A percentile compares a stretch with the other conserved stretches of the same genome.
These are phyloP conservation scores for Fragaria nilgerrensis DNA, from an alignment of 306 rosid genomes.

Conservation along the genomic window DNA sequence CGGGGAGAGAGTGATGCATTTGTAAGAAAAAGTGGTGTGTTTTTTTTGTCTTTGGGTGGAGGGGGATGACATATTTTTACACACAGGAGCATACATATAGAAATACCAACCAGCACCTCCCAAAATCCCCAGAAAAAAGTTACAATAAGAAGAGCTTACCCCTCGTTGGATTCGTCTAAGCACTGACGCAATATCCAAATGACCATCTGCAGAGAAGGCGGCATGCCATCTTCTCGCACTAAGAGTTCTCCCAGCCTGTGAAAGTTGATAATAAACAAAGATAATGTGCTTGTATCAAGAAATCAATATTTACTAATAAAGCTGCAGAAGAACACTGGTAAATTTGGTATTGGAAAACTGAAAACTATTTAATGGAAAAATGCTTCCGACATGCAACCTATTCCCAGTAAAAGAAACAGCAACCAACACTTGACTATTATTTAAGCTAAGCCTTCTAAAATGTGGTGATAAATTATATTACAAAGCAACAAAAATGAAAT, in stretches of 20 bases:
- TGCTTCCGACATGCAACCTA: not conserved
- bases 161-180: slow-evolving; percentile 87
- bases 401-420: not conserved
- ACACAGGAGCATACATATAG: not conserved
- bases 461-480: not conserved
- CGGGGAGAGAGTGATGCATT: not conserved
- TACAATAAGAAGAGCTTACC: slow-evolving; percentile 44
- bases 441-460: not conserved
- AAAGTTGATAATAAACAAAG: slow-evolving; percentile 25
- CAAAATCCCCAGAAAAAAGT: not conserved
- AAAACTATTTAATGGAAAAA: slow-evolving; percentile 1
- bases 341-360: not conserved
- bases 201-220: slow-evolving; percentile 81
- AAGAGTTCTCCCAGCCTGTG: slow-evolving; percentile 90
- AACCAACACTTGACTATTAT: not conserved
- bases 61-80: not conserved
- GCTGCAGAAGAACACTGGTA: not conserved
- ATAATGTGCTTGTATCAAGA: not conserved
- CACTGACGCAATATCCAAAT: slow-evolving; percentile 74
- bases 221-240: slow-evolving; percentile 87
- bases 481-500: not conserved
- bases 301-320: not conserved
- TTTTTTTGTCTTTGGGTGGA: not conserved
- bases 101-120: not conserved
- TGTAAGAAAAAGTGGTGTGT: not conserved